Evolutionary conservation across 208 protist species (phyloP).

Genomic region (Leishmania tarentolae): DNA sequence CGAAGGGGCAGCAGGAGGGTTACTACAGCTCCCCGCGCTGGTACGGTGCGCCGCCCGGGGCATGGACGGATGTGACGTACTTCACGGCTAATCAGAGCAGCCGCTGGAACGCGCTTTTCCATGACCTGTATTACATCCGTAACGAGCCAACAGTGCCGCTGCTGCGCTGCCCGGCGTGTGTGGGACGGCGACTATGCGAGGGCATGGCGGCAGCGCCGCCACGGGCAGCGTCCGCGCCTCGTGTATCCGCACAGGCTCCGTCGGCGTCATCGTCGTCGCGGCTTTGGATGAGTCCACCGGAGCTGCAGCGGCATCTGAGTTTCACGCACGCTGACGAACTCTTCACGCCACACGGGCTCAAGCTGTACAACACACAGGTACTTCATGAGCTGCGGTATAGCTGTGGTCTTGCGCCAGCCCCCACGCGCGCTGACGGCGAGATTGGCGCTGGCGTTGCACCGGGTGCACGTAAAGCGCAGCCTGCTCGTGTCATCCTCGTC

Average conservation of each 20-base stretch:
- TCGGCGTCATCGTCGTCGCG: not conserved
- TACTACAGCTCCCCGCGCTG: slow-evolving; percentile 10
- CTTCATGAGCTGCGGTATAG: slow-evolving; percentile 33
- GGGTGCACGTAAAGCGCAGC: slow-evolving; percentile 9
- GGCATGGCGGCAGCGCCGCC: not conserved
- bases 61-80: slow-evolving; percentile 26
- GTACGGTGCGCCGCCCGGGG: slow-evolving; percentile 29
- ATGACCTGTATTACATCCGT: slow-evolving; percentile 18
- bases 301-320: slow-evolving; percentile 66
- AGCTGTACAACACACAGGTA: slow-evolving; percentile 51
- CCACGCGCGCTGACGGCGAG: not conserved
- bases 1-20: not conserved
- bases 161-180: slow-evolving; percentile 43
- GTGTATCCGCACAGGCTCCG: not conserved
- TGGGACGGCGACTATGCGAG: not conserved
- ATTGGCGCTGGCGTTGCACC: not conserved
- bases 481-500: slow-evolving; percentile 53
- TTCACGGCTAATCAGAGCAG: slow-evolving; percentile 13
- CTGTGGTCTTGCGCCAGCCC: slow-evolving; percentile 9
- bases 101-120: slow-evolving; percentile 33
- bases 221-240: not conserved
- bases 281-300: slow-evolving; percentile 34
- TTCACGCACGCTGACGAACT: slow-evolving; percentile 61
- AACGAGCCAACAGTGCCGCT: slow-evolving; percentile 37
- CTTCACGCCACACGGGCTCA: slow-evolving; percentile 43